These are phyloP conservation scores for Ophiostoma piceae DNA, from an alignment of 2,329 filamentous ascomycete genomes.

Conservation along the genomic window DNA sequence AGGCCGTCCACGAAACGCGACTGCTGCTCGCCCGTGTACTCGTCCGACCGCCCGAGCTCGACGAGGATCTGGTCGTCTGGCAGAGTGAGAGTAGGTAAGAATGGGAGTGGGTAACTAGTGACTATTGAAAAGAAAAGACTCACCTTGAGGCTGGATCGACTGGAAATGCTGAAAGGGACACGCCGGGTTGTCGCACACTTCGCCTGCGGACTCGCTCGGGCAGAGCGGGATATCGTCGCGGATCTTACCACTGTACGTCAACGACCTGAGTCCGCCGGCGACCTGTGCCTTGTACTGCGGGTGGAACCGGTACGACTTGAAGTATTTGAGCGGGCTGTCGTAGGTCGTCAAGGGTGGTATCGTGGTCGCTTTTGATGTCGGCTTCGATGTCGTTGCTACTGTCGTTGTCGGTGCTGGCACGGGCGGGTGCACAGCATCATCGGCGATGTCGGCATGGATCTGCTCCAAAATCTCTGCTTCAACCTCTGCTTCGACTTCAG, in stretches of 20 bases:
- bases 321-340: slow-evolving; percentile 73
- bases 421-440: background rate
- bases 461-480: background rate
- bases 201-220: slow-evolving; percentile 64
- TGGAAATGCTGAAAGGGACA: slow-evolving; percentile 79
- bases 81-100: slow-evolving; percentile 35
- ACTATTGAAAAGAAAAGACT: too few relatives aligned
- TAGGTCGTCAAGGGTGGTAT: slow-evolving; percentile 52
- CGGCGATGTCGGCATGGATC: background rate
- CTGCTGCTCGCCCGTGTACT: slow-evolving; percentile 57
- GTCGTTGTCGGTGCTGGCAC: background rate
- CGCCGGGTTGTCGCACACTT: slow-evolving; percentile 61
- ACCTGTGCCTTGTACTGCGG: slow-evolving; percentile 66
- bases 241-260: slow-evolving; percentile 92
- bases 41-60: slow-evolving; percentile 62
- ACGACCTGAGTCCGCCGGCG: slow-evolving; percentile 72
- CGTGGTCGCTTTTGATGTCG: background rate
- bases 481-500: background rate
- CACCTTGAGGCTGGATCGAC: slow-evolving; percentile 67
- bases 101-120: slow-evolving; percentile 31
- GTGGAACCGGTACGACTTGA: slow-evolving; percentile 87
- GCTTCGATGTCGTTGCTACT: background rate
- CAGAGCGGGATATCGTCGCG: slow-evolving; percentile 70
- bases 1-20: slow-evolving; percentile 59
- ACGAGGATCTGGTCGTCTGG: slow-evolving; percentile 69